Evolutionary conservation across 129 eudicot species (phyloP).

Genomic region (Tanacetum coccineum): DNA sequence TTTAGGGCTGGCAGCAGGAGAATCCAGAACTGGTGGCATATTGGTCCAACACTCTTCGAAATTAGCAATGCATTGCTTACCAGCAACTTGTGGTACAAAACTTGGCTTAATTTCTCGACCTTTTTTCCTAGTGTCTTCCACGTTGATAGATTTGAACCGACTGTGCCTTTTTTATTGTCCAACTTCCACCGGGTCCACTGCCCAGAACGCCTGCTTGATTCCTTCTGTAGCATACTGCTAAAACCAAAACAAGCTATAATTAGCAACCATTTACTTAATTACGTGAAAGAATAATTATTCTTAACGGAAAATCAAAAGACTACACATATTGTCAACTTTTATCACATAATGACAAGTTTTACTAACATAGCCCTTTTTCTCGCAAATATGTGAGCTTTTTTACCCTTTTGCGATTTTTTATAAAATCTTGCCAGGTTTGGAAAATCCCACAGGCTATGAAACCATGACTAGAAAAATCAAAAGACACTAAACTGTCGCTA

Average conservation of each 20-base stretch:
- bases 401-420: too few species aligned
- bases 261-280: background rate
- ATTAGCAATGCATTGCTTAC: slow-evolving; percentile 59
- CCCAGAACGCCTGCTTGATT: slow-evolving; percentile 59
- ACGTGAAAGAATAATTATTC: too few species aligned
- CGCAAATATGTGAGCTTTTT: too few species aligned
- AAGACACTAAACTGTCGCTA: too few species aligned
- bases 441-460: too few species aligned
- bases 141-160: slow-evolving; percentile 58
- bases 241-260: background rate
- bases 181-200: slow-evolving; percentile 43
- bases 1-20: slow-evolving; percentile 66
- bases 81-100: slow-evolving; percentile 56
- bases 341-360: too few species aligned
- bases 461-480: too few species aligned
- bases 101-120: slow-evolving; percentile 58
- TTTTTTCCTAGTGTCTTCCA: slow-evolving; percentile 68
- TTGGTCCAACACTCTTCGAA: slow-evolving; percentile 68
- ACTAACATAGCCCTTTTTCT: too few species aligned
- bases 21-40: slow-evolving; percentile 52
- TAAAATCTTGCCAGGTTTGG: too few species aligned
- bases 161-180: slow-evolving; percentile 51
- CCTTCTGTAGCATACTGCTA: slow-evolving; percentile 61
- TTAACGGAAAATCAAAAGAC: too few species aligned
- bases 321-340: too few species aligned